phyloP scores from a whole-genome alignment of 1,139 yeast species.

The Meyerozyma sp. region DNA sequence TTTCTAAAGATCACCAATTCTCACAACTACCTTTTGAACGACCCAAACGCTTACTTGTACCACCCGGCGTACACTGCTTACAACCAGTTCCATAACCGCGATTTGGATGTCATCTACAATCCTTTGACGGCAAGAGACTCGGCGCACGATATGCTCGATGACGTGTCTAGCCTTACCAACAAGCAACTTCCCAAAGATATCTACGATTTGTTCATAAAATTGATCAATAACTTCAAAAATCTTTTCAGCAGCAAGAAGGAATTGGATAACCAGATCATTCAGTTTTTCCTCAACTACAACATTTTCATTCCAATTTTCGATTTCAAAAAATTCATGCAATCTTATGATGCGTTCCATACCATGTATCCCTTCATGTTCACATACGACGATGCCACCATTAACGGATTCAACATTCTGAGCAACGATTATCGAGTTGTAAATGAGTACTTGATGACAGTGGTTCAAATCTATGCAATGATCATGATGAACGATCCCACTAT shows the following conservation, averaged over 20 bases:
- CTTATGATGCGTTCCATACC: slow-evolving; percentile 52
- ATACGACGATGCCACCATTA: slow-evolving; percentile 45
- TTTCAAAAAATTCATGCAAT: slow-evolving; percentile 50
- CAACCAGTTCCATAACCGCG: slow-evolving; percentile 37
- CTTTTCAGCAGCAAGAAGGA: slow-evolving; percentile 39
- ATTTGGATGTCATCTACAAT: slow-evolving; percentile 38
- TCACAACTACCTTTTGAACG: slow-evolving; percentile 40
- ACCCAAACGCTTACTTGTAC: slow-evolving; percentile 40
- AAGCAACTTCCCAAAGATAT: slow-evolving; percentile 34
- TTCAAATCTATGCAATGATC: slow-evolving; percentile 43
- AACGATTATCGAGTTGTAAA: slow-evolving; percentile 48
- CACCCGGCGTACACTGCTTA: slow-evolving; percentile 38
- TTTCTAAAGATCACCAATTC: slow-evolving; percentile 43
- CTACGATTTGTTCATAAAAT: slow-evolving; percentile 40
- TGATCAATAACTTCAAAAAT: slow-evolving; percentile 43
- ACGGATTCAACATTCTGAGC: slow-evolving; percentile 42
- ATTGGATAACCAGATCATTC: slow-evolving; percentile 47
- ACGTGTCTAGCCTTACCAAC: slow-evolving; percentile 15
- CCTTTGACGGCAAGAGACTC: slow-evolving; percentile 32
- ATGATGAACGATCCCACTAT: slow-evolving; percentile 45
- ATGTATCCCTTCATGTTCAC: slow-evolving; percentile 51
- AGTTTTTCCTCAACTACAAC: slow-evolving; percentile 53
- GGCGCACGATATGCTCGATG: slow-evolving; percentile 15
- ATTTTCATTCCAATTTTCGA: slow-evolving; percentile 59
- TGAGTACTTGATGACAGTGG: slow-evolving; percentile 45